Conservation (phyloP, 768 basidiomycete species). For the Cyathus striatus region DNA sequence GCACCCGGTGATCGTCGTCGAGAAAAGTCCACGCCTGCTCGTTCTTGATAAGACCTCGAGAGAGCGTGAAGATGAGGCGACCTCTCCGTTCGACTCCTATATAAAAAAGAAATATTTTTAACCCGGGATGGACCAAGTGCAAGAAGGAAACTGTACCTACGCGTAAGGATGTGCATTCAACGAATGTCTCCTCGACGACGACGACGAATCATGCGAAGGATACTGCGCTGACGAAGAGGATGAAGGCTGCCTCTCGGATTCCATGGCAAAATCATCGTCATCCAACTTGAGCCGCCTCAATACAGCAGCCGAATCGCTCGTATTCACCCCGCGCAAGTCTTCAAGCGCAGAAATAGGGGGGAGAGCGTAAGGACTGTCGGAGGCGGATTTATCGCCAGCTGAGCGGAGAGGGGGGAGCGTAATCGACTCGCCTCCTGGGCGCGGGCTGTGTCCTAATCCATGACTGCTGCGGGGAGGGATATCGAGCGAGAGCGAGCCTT, state of each 20-base stretch:
- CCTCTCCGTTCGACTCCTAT: not conserved
- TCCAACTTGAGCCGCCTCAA: slow-evolving; percentile 57
- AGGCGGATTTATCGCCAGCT: slow-evolving; percentile 17
- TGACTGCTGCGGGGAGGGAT: slow-evolving; percentile 18
- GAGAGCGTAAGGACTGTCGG: slow-evolving; percentile 43
- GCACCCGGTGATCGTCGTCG: not conserved
- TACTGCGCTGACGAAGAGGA: too few species aligned
- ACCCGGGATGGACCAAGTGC: too few species aligned
- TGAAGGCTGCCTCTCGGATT: too few species aligned
- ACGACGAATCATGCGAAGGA: too few species aligned
- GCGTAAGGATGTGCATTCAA: slow-evolving; percentile 30
- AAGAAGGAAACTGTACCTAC: slow-evolving; percentile 7
- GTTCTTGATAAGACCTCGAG: slow-evolving; percentile 19
- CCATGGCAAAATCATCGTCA: slow-evolving; percentile 38
- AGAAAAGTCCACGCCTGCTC: not conserved
- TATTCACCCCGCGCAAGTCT: slow-evolving; percentile 47
- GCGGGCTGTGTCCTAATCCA: not conserved
- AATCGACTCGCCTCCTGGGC: slow-evolving; percentile 21
- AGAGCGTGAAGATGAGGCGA: not conserved
- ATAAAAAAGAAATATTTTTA: too few species aligned
- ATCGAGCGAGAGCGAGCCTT: slow-evolving; percentile 24
- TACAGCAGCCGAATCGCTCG: slow-evolving; percentile 60
- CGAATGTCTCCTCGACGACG: slow-evolving; percentile 39
- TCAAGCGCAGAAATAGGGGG: slow-evolving; percentile 71
- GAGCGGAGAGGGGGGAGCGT: slow-evolving; percentile 37